phyloP scores from a whole-genome alignment of 805 yeast genomes.

The Schwanniomyces sp. region DNA sequence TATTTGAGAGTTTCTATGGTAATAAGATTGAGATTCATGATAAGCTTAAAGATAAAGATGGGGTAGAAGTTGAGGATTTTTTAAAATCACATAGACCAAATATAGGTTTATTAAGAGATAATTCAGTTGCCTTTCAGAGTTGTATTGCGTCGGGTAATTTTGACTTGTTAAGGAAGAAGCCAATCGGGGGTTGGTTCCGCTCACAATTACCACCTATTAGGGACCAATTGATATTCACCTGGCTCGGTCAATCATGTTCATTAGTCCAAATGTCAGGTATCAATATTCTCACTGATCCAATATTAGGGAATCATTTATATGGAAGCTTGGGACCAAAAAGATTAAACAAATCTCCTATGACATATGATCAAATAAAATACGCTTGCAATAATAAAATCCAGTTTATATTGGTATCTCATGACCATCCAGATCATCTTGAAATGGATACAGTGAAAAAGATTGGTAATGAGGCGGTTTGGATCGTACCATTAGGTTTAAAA shows the following conservation, averaged over 20 bases:
- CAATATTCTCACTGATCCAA: constrained; percentile 84
- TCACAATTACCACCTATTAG: constrained; percentile 27
- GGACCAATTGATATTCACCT: constrained; percentile 66
- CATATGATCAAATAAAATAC: constrained; percentile 49
- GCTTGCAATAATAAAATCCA: constrained; percentile 59
- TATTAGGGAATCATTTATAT: constrained; percentile 67
- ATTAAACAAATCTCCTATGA: constrained; percentile 74
- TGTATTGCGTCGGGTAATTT: constrained; percentile 22
- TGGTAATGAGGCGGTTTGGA: constrained; percentile 70
- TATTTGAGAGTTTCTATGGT: constrained; percentile 56
- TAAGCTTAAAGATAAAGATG: constrained; percentile 43
- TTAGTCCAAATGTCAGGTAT: constrained; percentile 67
- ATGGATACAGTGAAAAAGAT: constrained; percentile 48
- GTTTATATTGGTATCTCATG: constrained; percentile 81
- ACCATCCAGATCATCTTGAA: constrained; percentile 95
- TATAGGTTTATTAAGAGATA: constrained; percentile 41
- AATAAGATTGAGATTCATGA: constrained; percentile 35
- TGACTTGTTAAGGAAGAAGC: constrained; percentile 9
- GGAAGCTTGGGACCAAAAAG: constrained; percentile 79
- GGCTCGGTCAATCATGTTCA: constrained; percentile 94
- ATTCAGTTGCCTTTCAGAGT: constrained; percentile 26
- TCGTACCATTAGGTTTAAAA: constrained; percentile 82
- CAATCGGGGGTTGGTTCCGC: constrained; percentile 3
- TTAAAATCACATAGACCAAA: constrained; percentile 66
- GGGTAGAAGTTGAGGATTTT: constrained; percentile 48